Percentiles rank a stretch among this genome's conserved stretches.
These are phyloP conservation scores for Curvularia sp. DNA, from an alignment of 2,329 filamentous ascomycete species.

Conservation along the genomic window DNA sequence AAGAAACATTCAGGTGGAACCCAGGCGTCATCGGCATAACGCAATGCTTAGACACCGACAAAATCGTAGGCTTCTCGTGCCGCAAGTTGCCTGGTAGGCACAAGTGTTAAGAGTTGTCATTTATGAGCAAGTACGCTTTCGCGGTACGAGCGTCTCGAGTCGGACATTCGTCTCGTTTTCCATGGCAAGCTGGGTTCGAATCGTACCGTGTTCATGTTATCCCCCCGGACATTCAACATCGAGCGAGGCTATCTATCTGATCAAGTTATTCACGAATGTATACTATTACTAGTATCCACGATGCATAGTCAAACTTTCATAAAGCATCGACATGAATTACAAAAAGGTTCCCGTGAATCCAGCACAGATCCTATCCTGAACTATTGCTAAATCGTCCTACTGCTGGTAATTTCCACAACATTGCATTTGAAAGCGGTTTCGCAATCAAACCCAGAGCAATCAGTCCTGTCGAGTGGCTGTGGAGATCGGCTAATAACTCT, in stretches of 20 bases:
- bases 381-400: neutral
- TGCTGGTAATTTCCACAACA: neutral
- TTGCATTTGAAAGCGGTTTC: neutral
- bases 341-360: neutral
- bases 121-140: neutral
- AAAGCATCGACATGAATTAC: neutral
- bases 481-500: no score
- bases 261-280: neutral
- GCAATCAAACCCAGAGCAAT: neutral
- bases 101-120: neutral
- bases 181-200: neutral
- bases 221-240: neutral
- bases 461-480: neutral
- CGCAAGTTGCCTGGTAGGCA: constrained; percentile 3
- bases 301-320: neutral
- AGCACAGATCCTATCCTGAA: neutral
- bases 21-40: constrained; percentile 6
- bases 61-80: constrained; percentile 1
- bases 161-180: neutral
- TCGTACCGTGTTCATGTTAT: neutral
- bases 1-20: constrained; percentile 13
- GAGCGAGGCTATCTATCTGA: neutral
- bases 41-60: constrained; percentile 6
- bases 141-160: neutral
- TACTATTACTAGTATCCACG: neutral